These are phyloP conservation scores for Odontarrhena argentea DNA, from an alignment of 345 rosid genomes.

Conservation along the genomic window DNA sequence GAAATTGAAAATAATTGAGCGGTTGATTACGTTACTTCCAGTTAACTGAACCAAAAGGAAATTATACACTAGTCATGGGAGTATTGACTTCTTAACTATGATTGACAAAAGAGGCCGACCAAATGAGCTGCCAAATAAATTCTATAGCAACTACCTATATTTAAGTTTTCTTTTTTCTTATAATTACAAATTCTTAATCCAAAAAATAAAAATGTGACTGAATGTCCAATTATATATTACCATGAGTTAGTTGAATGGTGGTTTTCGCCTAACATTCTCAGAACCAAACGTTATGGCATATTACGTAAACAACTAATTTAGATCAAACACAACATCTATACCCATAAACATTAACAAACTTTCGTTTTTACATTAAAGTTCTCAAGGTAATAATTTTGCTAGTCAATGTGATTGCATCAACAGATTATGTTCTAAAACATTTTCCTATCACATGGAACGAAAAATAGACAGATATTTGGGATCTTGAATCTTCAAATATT, in stretches of 20 bases:
- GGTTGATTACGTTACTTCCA: constrained; percentile 36
- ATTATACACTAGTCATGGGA: constrained; percentile 20
- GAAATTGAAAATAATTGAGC: constrained; percentile 26
- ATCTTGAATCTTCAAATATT: constrained; percentile 4
- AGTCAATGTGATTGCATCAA: not conserved
- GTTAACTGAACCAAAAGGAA: constrained; percentile 15
- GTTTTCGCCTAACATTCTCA: constrained; percentile 24
- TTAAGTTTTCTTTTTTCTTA: constrained; percentile 2
- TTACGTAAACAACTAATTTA: not conserved
- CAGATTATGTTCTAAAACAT: not conserved
- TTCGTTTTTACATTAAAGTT: not conserved
- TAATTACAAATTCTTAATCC: not conserved
- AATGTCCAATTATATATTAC: not conserved
- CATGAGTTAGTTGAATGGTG: constrained; percentile 22
- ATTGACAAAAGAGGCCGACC: constrained; percentile 36
- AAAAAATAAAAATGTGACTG: not conserved
- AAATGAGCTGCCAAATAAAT: constrained; percentile 30
- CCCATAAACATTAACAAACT: constrained; percentile 1
- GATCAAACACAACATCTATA: constrained; percentile 16
- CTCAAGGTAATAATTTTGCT: not conserved
- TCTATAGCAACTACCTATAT: constrained; percentile 3
- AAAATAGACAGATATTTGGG: no score
- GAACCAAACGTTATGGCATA: constrained; percentile 16
- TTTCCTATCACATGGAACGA: no score
- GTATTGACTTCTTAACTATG: constrained; percentile 33